Percentiles rank a stretch among this genome's conserved stretches.
Conservation (phyloP, 768 basidiomycete genomes). For the Kwoniella heveanensis region DNA sequence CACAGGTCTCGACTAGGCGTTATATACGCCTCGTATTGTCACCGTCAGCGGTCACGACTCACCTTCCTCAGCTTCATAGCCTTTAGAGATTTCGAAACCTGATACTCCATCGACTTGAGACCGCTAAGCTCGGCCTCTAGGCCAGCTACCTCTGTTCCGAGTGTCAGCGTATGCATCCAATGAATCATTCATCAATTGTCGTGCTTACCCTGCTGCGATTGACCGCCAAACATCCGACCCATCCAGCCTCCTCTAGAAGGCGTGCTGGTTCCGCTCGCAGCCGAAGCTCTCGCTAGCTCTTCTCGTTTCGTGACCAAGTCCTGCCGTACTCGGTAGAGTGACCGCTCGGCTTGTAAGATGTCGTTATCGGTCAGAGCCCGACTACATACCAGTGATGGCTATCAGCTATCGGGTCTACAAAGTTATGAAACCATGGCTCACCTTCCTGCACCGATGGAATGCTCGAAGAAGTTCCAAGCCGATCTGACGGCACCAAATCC, state of each 20-base stretch:
- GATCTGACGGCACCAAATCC: constrained; percentile 54
- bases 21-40: background rate
- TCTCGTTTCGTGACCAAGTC: constrained; percentile 47
- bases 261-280: constrained; percentile 10
- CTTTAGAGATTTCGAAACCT: constrained; percentile 41
- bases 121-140: constrained; percentile 45
- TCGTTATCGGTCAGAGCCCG: constrained; percentile 45
- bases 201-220: constrained; percentile 36
- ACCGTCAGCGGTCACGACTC: constrained; percentile 23
- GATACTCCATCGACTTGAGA: constrained; percentile 47
- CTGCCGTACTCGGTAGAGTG: constrained; percentile 50
- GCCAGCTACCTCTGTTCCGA: constrained; percentile 20
- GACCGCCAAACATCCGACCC: constrained; percentile 42
- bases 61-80: constrained; percentile 49
- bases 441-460: constrained; percentile 33
- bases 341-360: constrained; percentile 48
- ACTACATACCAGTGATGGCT: no score
- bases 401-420: no score
- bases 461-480: constrained; percentile 51
- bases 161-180: no score
- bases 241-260: constrained; percentile 38
- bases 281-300: constrained; percentile 26
- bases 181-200: no score
- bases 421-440: constrained; percentile 13
- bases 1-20: background rate